A percentile compares a stretch with the other conserved stretches of the same genome.
These are phyloP conservation scores for Recurvomyces mirabilis DNA, from an alignment of 495 filamentous ascomycete species.

Conservation along the genomic window DNA sequence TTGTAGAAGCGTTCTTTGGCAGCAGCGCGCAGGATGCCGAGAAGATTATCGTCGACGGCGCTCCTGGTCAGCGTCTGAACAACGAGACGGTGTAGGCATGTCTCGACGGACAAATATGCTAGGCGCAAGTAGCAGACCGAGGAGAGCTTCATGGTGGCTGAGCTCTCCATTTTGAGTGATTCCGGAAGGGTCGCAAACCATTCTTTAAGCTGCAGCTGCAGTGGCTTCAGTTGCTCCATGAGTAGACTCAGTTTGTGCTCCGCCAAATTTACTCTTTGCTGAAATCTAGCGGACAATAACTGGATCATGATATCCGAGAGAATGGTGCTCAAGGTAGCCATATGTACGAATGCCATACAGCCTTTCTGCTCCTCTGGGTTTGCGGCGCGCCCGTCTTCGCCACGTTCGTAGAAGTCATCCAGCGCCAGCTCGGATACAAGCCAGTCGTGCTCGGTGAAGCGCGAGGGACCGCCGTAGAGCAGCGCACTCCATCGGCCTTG, in stretches of 20 bases:
- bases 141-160: slow-evolving; percentile 17
- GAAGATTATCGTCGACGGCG: slow-evolving; percentile 33
- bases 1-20: slow-evolving; percentile 53
- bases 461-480: slow-evolving; percentile 44
- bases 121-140: slow-evolving; percentile 45
- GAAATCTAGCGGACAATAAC: slow-evolving; percentile 43
- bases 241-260: slow-evolving; percentile 33
- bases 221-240: slow-evolving; percentile 47
- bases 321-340: slow-evolving; percentile 49
- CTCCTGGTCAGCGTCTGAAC: slow-evolving; percentile 40
- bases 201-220: slow-evolving; percentile 46
- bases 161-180: slow-evolving; percentile 42
- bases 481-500: slow-evolving; percentile 50
- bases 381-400: slow-evolving; percentile 45
- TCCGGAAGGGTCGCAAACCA: slow-evolving; percentile 45
- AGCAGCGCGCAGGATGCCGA: slow-evolving; percentile 22
- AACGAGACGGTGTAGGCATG: slow-evolving; percentile 51
- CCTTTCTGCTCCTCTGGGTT: slow-evolving; percentile 58
- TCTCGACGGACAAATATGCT: slow-evolving; percentile 51
- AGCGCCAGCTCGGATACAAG: slow-evolving; percentile 41
- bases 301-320: slow-evolving; percentile 46
- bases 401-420: slow-evolving; percentile 30
- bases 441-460: slow-evolving; percentile 44
- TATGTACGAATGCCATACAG: slow-evolving; percentile 52
- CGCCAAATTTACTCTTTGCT: background rate